These are phyloP conservation scores for Curvularia spicifera DNA, from an alignment of 2,329 filamentous ascomycete genomes.

Conservation along the genomic window DNA sequence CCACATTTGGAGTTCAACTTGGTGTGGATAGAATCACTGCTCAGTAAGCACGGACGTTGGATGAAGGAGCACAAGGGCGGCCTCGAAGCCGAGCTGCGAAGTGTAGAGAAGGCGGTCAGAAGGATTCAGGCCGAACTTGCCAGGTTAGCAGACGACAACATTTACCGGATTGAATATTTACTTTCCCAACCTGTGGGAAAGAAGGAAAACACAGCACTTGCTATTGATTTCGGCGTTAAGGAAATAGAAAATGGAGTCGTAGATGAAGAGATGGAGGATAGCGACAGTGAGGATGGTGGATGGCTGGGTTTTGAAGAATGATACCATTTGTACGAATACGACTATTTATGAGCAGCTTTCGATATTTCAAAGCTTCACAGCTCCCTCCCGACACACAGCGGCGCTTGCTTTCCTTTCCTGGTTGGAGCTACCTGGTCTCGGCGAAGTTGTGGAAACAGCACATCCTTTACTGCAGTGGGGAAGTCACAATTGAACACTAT, in stretches of 20 bases:
- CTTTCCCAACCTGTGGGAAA: constrained; percentile 59
- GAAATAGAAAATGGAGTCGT: constrained; percentile 44
- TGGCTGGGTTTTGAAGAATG: constrained; percentile 61
- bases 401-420: neutral
- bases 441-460: neutral
- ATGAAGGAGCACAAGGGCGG: constrained; percentile 80
- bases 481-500: neutral
- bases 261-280: constrained; percentile 45
- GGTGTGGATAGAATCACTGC: constrained; percentile 82
- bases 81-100: constrained; percentile 82
- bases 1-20: constrained; percentile 96
- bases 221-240: constrained; percentile 43
- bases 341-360: constrained; percentile 9
- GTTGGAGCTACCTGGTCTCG: too few species aligned
- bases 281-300: constrained; percentile 51
- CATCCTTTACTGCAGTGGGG: neutral
- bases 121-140: constrained; percentile 84
- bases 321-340: constrained; percentile 21
- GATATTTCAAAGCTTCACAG: neutral
- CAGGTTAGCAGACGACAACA: constrained; percentile 83
- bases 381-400: neutral
- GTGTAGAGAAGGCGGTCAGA: constrained; percentile 79
- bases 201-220: constrained; percentile 28
- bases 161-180: constrained; percentile 87
- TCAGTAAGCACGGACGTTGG: constrained; percentile 84